A percentile compares a stretch with the other conserved stretches of the same genome.
Conservation (phyloP, 768 basidiomycete genomes). For the Rhizopogon sp. region DNA sequence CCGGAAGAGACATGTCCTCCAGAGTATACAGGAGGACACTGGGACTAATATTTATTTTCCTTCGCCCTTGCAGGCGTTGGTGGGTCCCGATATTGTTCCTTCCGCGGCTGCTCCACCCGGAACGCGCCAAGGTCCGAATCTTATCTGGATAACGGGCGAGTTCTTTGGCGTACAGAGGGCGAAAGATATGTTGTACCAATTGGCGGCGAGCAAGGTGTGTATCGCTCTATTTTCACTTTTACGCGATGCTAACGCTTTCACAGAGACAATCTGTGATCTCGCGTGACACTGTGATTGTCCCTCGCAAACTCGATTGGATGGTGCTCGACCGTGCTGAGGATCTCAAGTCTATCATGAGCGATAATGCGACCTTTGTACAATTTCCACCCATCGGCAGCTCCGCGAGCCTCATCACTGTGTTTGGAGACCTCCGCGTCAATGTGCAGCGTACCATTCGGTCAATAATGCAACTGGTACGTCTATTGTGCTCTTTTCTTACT, state of each 20-base stretch:
- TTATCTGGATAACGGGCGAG: conserved; percentile 96
- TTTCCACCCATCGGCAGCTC: conserved; percentile 91
- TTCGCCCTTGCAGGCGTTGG: conserved; percentile 80
- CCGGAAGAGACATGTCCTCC: conserved; percentile 79
- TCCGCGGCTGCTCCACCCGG: conserved; percentile 30
- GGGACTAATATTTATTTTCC: conserved; percentile 96
- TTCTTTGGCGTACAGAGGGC: conserved; percentile 95
- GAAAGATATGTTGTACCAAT: conserved; percentile 89
- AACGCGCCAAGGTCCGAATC: conserved; percentile 36
- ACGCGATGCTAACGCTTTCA: not conserved
- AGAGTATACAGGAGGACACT: conserved; percentile 94
- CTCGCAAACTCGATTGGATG: conserved; percentile 98
- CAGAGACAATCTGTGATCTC: conserved; percentile 90
- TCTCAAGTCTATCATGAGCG: conserved; percentile 86
- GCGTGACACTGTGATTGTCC: conserved; percentile 88
- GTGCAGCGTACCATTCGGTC: conserved; percentile 92
- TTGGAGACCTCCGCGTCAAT: conserved; percentile 89
- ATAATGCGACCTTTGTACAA: conserved; percentile 94
- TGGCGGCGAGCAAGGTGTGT: conserved; percentile 77
- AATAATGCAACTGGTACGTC: conserved; percentile 88
- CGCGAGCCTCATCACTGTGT: conserved; percentile 89
- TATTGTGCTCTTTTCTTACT: not conserved
- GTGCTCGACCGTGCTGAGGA: conserved; percentile 95
- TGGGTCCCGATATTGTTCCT: conserved; percentile 56
- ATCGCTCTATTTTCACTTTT: not conserved